These are phyloP conservation scores for Rhizophagus sp. DNA, from an alignment of 192 early-diverging fungal species.

Conservation along the genomic window DNA sequence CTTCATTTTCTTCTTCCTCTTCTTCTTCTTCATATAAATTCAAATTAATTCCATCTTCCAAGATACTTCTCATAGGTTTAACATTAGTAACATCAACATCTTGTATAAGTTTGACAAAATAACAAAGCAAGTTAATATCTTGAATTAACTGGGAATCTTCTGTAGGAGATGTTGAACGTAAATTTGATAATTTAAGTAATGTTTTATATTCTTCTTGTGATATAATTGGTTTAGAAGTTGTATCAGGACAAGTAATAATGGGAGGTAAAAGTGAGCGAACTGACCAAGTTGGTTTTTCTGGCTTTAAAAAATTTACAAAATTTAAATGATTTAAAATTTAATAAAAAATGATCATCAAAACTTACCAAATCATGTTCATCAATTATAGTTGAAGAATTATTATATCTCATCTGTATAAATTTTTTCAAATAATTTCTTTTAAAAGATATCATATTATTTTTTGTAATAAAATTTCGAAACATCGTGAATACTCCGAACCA, in stretches of 20 bases:
- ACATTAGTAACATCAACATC: constrained; percentile 20
- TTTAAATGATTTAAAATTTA: not conserved
- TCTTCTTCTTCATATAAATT: not conserved
- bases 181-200: constrained; percentile 31
- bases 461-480: no score
- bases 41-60: constrained; percentile 27
- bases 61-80: constrained; percentile 35
- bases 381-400: no score
- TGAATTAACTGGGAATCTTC: constrained; percentile 15
- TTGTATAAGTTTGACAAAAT: constrained; percentile 36
- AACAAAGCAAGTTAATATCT: constrained; percentile 38
- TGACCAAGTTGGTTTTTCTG: constrained; percentile 37
- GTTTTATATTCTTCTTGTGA: constrained; percentile 29
- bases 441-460: no score
- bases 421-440: no score
- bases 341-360: no score
- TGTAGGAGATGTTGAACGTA: constrained; percentile 11
- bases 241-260: not conserved
- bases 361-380: no score
- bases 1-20: constrained; percentile 4
- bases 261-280: constrained; percentile 31
- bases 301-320: not conserved
- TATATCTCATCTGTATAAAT: no score
- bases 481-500: no score
- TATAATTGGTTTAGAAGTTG: not conserved